Evolutionary conservation across 768 basidiomycete species (phyloP).

Genomic region (Panellus pusillus): DNA sequence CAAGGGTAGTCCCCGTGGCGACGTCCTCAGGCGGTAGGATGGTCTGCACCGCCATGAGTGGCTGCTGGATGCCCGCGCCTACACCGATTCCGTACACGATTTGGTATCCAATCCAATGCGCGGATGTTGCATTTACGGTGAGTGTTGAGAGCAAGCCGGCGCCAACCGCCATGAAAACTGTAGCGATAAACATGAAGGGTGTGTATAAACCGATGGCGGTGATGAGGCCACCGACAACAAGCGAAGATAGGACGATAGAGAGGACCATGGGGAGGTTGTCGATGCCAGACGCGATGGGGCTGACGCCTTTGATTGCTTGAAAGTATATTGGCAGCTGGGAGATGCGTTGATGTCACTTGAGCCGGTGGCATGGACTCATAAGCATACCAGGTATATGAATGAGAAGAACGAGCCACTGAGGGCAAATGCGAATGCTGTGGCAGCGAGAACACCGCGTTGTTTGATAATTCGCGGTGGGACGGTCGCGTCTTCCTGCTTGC

Average conservation of each 20-base stretch:
- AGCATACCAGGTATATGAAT: not conserved
- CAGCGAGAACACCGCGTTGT: slow-evolving; percentile 1
- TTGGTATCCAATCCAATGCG: slow-evolving; percentile 24
- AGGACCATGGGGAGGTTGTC: slow-evolving; percentile 35
- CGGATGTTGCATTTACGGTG: slow-evolving; percentile 18
- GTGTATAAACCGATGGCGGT: slow-evolving; percentile 35
- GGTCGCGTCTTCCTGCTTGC: slow-evolving; percentile 1
- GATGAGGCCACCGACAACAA: slow-evolving; percentile 37
- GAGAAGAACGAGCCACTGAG: slow-evolving; percentile 8
- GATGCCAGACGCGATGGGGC: slow-evolving; percentile 33
- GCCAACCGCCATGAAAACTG: slow-evolving; percentile 34
- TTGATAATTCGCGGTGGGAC: slow-evolving; percentile 9
- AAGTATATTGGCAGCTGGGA: slow-evolving; percentile 14
- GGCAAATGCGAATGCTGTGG: slow-evolving; percentile 1
- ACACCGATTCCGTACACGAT: slow-evolving; percentile 29
- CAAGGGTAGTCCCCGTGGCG: slow-evolving; percentile 14
- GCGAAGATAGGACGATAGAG: slow-evolving; percentile 36
- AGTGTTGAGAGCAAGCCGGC: slow-evolving; percentile 36
- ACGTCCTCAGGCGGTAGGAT: slow-evolving; percentile 15
- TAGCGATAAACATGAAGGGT: slow-evolving; percentile 25
- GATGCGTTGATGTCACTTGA: too few species aligned
- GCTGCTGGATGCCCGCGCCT: slow-evolving; percentile 24
- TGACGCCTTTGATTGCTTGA: slow-evolving; percentile 38
- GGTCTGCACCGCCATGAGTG: slow-evolving; percentile 20
- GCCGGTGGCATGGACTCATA: too few species aligned